phyloP scores from a whole-genome alignment of 2,329 filamentous ascomycete species.

The Sclerotinia sclerotiorum region DNA sequence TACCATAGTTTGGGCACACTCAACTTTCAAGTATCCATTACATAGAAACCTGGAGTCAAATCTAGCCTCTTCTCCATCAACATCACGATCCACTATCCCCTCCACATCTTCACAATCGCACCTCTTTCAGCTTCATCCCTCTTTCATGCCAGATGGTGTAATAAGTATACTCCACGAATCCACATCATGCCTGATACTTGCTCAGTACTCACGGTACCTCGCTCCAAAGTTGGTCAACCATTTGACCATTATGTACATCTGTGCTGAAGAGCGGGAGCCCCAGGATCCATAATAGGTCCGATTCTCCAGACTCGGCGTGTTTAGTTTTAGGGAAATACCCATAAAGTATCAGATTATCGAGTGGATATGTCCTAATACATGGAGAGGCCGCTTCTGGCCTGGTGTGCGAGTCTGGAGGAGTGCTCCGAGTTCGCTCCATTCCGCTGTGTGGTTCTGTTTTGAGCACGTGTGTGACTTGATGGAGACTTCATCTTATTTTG shows the following conservation, averaged over 20 bases:
- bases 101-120: background rate
- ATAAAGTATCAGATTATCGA: background rate
- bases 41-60: background rate
- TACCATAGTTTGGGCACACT: background rate
- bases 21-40: background rate
- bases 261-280: background rate
- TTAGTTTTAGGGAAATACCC: background rate
- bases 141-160: background rate
- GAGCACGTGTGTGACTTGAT: background rate
- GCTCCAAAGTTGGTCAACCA: background rate
- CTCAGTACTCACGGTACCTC: background rate
- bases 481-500: background rate
- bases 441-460: background rate
- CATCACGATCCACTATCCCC: background rate
- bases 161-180: background rate
- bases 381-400: background rate
- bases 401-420: background rate
- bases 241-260: too few relatives aligned
- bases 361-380: background rate
- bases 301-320: conserved; percentile 1
- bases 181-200: background rate
- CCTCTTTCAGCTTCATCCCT: background rate
- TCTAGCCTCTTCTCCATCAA: background rate
- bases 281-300: conserved; percentile 6
- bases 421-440: conserved; percentile 4